Evolutionary conservation across 805 yeast genomes (phyloP), one percentile per base, ranked within the genome.

Genomic region (Sugiyamaella boreocaroliniensis): DNA sequence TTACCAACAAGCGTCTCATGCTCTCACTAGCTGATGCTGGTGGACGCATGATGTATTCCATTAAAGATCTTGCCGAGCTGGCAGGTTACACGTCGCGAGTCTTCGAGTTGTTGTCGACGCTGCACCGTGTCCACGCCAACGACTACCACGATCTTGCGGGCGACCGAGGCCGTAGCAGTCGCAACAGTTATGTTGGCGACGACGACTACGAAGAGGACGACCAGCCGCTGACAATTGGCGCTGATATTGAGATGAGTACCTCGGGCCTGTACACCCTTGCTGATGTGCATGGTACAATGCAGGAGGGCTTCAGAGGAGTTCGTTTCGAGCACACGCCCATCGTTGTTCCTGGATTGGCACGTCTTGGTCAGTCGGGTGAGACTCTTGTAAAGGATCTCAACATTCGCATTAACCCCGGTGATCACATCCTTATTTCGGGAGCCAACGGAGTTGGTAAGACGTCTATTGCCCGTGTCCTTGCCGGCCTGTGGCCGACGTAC

Each of bases 11-110:
- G 71, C 78, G 98, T 63, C 76, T 90, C 58, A 84, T 90, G 86
- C 76, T 90, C 58, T 85, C 93, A 2, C 76, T 90, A 65, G 96
- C 97, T 4, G 98, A 90, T 71, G 96, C 98, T 0, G 97, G 97
- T 4, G 85, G 95, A 12, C 76, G 97, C 59, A 77, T 90, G 70
- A 89, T 90, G 96, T 89, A 88, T 68, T 89, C 97, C 1, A 86
- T 89, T 59, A 90, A 90, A 67, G 97, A 89, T 68, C 78, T 90
- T 19, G 85, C 93, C n/a, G 90, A 84, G 66, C 76, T 90, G 51
- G 86, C 96, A 1, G 97, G 97, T 11, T 85, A 86, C 65, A 88
- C 97, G 0, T 92, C 88, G 61, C 73, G 97, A 58, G 85, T 90
- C 3, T 90, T 87, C 70, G 78, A 80, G 16, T 73, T 90, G 49